These are phyloP conservation scores for Blastobotrys parvus DNA, from an alignment of 805 yeast genomes.

Conservation along the genomic window DNA sequence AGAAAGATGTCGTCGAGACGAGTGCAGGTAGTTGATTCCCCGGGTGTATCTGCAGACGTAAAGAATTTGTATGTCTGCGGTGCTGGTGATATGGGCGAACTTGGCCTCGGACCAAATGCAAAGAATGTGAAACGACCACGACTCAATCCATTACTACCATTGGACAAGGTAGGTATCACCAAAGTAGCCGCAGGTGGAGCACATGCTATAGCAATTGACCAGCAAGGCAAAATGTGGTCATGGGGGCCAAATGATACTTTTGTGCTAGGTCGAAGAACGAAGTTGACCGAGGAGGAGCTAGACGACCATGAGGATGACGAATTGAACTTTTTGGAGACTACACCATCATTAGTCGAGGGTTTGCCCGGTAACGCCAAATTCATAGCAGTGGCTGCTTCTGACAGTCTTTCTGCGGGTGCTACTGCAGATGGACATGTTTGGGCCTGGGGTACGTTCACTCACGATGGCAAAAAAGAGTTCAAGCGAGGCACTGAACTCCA, in stretches of 20 bases:
- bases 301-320: slow-evolving; percentile 74
- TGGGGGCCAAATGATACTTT: slow-evolving; percentile 97
- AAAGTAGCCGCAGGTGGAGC: slow-evolving; percentile 94
- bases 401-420: slow-evolving; percentile 76
- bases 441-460: slow-evolving; percentile 93
- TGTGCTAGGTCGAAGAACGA: slow-evolving; percentile 77
- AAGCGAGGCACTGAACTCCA: slow-evolving; percentile 58
- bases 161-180: slow-evolving; percentile 61
- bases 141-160: slow-evolving; percentile 64
- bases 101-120: slow-evolving; percentile 93
- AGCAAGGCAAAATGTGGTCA: slow-evolving; percentile 77
- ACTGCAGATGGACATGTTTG: slow-evolving; percentile 78
- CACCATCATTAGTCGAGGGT: slow-evolving; percentile 71
- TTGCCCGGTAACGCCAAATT: slow-evolving; percentile 48
- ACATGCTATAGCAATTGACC: slow-evolving; percentile 80
- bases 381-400: slow-evolving; percentile 84
- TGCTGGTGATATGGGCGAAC: slow-evolving; percentile 93
- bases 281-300: slow-evolving; percentile 54
- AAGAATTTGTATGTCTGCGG: slow-evolving; percentile 92
- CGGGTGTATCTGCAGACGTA: slow-evolving; percentile 33
- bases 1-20: slow-evolving; percentile 4
- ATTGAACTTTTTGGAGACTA: slow-evolving; percentile 79
- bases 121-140: slow-evolving; percentile 96
- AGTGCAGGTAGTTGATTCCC: slow-evolving; percentile 16
- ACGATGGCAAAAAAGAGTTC: slow-evolving; percentile 84